Evolutionary conservation across 768 basidiomycete genomes (phyloP), one percentile per base, ranked within the genome.

Genomic region (Rhodotorula toruloides): DNA sequence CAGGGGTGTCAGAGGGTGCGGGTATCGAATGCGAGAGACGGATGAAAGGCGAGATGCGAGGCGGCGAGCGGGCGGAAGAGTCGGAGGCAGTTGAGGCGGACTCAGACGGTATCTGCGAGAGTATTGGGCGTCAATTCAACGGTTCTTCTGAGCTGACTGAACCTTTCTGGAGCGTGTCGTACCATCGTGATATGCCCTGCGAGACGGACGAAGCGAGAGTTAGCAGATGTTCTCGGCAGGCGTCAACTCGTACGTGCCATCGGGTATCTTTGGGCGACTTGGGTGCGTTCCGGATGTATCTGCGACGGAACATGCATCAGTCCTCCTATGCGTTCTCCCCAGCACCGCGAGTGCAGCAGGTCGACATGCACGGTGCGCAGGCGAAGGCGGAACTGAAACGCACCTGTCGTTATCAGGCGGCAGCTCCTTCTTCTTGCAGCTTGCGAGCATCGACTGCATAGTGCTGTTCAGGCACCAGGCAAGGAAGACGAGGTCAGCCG

Each of bases 361-460:
- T 22, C 44, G 44, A 13, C 44, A 9, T 46, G 46, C 6, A 11
- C 13, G 43, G 17, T 34, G 22, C 31, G 31, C 19, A 3, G 2
- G 16, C 7, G 27, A 6, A 9, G 22, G 17, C 14, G 10, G 13
- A 27, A 58, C 55, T 31, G n/a, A 63, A 57, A 37, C 86, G 73
- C 90, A 92, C 63, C 87, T 82, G 76, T 91, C 89, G 75, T 93
- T 91, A 74, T 89, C 90, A 46, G 83, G 79, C 2, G 90, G 90
- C 57, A 85, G 81, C 79, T 89, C 85, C 76, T 84, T 83, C 76
- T 77, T 81, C 82, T 85, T 92, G 84, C 88, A 90, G 12, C 88
- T 90, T 31, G 89, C 91, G 63, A 93, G 82, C 91, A 93, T 93
- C 74, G 88, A 89, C 79, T 92, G 91, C 53, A 93, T 78, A 7